Base-by-base conservation (phyloP, 495 filamentous ascomycete genomes). In the Geoglossum glabrum region DNA sequence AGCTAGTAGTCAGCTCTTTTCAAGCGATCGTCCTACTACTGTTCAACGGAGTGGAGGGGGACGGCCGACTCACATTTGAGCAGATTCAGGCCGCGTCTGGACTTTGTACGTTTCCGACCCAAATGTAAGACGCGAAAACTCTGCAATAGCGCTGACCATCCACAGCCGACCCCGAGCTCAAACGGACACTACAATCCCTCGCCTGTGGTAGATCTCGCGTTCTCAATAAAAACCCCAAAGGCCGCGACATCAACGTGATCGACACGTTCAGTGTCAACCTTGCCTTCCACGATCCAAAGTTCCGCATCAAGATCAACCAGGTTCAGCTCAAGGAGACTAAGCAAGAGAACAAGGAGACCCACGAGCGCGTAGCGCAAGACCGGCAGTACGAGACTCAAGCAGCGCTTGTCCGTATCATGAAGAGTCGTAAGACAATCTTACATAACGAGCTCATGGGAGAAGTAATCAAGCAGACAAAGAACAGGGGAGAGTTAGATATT, bases 321-420 rank as follows among this genome's bases (percentile, higher is more conserved):
- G 87, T 99, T 59, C 93, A 99, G 70, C 76, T 96, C 51, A 90
- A 90, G 67, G 93, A 97, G 71, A 97, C 93, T 8, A 79, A 78
- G 59, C 74, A 84, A 64, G 92, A 99, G 72, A 95, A 95, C 67
- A 83, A 88, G 68, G 85, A 84, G 63, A 97, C 89, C 1, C 87
- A 96, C 66, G 84, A 95, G 69, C 75, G 86, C 3, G 88, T 97
- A 0, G 83, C 83, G 1, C 83, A 83, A 30, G 93, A 99, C 64
- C 74, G 92, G 26, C 86, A 94, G 64, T 95, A 87, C 61, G 92
- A 99, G 73, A 94, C 87, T 0, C 93, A 99, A 68, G 93, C 92
- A 15, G 93, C 93, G 0, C 90, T 99, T 61, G 92, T 96, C 60
- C 74, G 92, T 15, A 95, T 99, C 63, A 88, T 99, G 88, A 99